phyloP scores from a whole-genome alignment of 108 stramenopile genomes.

The Mediolabrus comicus region DNA sequence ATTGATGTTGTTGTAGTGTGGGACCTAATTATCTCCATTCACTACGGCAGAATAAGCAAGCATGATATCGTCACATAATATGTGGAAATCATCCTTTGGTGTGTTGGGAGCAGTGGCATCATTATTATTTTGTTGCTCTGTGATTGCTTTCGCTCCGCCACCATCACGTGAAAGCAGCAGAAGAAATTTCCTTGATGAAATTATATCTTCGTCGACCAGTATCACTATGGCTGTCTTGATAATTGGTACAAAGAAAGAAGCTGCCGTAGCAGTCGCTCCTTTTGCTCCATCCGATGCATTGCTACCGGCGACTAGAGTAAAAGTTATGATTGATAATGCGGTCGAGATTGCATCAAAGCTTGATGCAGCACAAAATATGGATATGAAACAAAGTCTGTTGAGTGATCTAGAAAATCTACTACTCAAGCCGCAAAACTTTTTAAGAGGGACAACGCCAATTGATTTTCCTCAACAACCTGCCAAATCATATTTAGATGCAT shows the following conservation, averaged over 20 bases:
- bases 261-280: constrained; percentile 20
- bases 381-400: background rate
- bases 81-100: too few species aligned
- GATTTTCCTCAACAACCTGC: constrained; percentile 37
- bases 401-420: constrained; percentile 39
- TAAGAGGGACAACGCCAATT: constrained; percentile 13
- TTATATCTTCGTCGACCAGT: background rate
- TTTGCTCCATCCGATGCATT: constrained; percentile 53
- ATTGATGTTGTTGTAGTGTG: too few species aligned
- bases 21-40: too few species aligned
- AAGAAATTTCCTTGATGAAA: background rate
- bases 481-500: constrained; percentile 45
- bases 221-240: background rate
- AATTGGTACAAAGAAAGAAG: background rate
- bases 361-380: background rate
- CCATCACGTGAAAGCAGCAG: background rate
- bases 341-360: constrained; percentile 27
- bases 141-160: background rate
- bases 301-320: constrained; percentile 50
- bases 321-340: constrained; percentile 37
- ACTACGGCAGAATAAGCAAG: too few species aligned
- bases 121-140: too few species aligned
- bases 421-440: constrained; percentile 46
- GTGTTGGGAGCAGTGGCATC: too few species aligned
- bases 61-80: too few species aligned